phyloP scores from a whole-genome alignment of 345 rosid genomes.

The Corchorus olitorius region DNA sequence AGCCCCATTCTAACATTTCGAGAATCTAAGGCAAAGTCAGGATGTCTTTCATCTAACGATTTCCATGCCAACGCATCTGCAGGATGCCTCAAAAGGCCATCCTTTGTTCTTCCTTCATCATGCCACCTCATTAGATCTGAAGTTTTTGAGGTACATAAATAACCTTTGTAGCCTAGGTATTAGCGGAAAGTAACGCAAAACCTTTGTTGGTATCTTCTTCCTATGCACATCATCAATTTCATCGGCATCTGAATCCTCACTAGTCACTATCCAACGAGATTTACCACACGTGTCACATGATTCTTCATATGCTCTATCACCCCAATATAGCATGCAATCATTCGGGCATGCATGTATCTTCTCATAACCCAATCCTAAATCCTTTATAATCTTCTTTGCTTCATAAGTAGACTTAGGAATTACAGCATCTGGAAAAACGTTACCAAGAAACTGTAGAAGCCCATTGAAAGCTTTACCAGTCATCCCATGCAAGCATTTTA shows the following conservation, averaged over 20 bases:
- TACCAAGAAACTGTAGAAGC: too few species aligned
- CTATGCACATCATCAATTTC: neutral
- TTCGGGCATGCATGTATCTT: neutral
- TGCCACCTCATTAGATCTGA: conserved; percentile 19
- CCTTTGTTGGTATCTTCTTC: conserved; percentile 5
- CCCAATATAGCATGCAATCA: conserved; percentile 6
- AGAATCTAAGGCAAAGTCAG: neutral
- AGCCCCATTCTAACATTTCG: neutral
- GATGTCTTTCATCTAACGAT: neutral
- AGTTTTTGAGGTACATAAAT: neutral
- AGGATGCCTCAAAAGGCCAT: conserved; percentile 5
- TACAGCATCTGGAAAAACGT: too few species aligned
- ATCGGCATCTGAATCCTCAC: neutral
- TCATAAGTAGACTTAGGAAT: too few species aligned
- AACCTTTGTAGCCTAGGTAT: neutral
- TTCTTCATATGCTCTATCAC: neutral
- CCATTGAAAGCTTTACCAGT: too few species aligned
- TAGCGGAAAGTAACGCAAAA: conserved; percentile 11
- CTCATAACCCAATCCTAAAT: neutral
- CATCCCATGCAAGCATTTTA: too few species aligned
- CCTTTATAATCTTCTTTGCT: too few species aligned
- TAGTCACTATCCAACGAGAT: neutral
- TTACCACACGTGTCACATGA: neutral
- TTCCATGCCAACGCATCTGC: conserved; percentile 16
- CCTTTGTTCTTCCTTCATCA: neutral